phyloP scores from a whole-genome alignment of 768 basidiomycete species.

The Mycena vitilis region DNA sequence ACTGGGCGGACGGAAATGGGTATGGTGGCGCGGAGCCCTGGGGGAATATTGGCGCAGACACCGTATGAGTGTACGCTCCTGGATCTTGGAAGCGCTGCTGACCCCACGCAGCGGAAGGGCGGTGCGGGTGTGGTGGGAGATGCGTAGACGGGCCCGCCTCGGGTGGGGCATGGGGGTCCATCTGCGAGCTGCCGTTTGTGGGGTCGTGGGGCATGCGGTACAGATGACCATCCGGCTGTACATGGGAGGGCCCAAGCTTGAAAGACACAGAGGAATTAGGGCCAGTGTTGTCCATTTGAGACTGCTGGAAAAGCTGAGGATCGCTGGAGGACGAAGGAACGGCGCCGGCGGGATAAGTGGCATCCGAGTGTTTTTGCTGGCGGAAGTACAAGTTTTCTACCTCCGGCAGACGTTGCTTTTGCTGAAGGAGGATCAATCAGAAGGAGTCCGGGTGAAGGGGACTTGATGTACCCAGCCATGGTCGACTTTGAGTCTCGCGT shows the following conservation, averaged over 20 bases:
- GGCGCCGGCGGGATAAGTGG: background rate
- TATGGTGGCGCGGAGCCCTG: background rate
- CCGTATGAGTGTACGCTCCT: background rate
- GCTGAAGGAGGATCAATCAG: slow-evolving; percentile 51
- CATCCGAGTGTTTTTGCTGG: slow-evolving; percentile 44
- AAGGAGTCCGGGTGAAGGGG: background rate
- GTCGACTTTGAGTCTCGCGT: slow-evolving; percentile 83
- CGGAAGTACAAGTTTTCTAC: slow-evolving; percentile 88
- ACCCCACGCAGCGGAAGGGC: background rate
- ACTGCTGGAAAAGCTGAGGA: background rate
- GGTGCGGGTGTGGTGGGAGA: background rate
- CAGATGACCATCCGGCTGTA: too few species aligned
- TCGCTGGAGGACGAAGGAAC: slow-evolving; percentile 2
- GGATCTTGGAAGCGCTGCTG: background rate
- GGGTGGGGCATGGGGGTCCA: background rate
- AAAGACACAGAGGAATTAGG: slow-evolving; percentile 28
- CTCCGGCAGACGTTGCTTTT: slow-evolving; percentile 83
- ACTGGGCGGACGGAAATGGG: background rate
- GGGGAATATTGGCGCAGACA: background rate
- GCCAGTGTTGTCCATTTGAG: background rate
- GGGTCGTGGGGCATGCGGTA: too few species aligned
- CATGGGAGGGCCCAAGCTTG: background rate
- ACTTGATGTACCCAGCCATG: slow-evolving; percentile 75
- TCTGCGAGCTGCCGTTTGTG: background rate
- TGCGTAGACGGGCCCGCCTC: slow-evolving; percentile 32